Evolutionary conservation across 2,329 filamentous ascomycete genomes (phyloP).

Genomic region (Beauveria asiatica): DNA sequence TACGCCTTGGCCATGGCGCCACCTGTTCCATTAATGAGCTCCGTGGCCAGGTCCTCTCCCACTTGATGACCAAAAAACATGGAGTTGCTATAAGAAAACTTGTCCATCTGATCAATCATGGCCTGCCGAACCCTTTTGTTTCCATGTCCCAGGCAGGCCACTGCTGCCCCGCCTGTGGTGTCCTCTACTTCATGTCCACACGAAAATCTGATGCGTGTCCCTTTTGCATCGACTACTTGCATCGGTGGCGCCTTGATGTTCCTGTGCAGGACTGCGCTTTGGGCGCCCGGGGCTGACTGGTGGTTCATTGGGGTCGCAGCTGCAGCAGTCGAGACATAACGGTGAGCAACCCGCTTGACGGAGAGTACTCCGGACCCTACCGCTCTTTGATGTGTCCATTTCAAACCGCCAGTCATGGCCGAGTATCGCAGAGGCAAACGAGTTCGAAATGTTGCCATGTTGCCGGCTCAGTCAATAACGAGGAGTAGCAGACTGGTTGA

Average conservation of each 20-base stretch:
- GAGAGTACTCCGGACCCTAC: background rate
- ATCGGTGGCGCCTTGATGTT: background rate
- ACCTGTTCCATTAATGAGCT: slow-evolving; percentile 23
- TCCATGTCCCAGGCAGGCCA: slow-evolving; percentile 5
- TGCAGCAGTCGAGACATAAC: background rate
- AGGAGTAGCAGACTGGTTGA: background rate
- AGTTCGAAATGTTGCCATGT: background rate
- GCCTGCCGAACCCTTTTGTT: slow-evolving; percentile 27
- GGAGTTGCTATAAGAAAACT: slow-evolving; percentile 11
- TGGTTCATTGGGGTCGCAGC: background rate
- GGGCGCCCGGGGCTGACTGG: background rate
- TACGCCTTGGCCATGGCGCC: slow-evolving; percentile 26
- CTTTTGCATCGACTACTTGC: slow-evolving; percentile 36
- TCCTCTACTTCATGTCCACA: slow-evolving; percentile 4
- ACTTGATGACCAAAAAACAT: slow-evolving; percentile 17
- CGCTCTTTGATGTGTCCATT: background rate
- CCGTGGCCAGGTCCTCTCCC: slow-evolving; percentile 16
- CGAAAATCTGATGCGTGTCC: background rate
- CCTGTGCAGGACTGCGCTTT: slow-evolving; percentile 4
- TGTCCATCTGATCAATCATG: slow-evolving; percentile 19
- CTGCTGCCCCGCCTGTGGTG: slow-evolving; percentile 3
- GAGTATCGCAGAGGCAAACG: background rate
- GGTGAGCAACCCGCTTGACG: background rate
- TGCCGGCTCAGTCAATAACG: background rate
- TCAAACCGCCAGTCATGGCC: no score